Base-by-base conservation (phyloP, 164 flowering plant genomes). In the Cinnamomum micranthum region DNA sequence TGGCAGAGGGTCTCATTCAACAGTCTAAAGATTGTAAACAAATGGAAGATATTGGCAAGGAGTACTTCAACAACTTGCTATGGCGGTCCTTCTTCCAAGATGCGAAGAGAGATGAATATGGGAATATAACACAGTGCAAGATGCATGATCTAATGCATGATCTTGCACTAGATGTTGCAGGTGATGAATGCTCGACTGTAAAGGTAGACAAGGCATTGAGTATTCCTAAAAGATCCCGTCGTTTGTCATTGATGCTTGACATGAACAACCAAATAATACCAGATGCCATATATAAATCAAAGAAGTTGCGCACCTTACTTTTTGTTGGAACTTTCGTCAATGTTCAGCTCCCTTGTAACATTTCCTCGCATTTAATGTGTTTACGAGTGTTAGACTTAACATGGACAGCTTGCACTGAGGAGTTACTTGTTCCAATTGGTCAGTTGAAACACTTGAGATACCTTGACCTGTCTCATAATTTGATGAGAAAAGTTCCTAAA, bases 1-100 rank as follows among this genome's bases (percentile, higher is more conserved):
- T 72, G 50, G 78, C 77, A 24, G 50, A 76, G 12, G 79, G 72
- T 15, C 55, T 79, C 59, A 19, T 79, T 69, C 71, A 52, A 12
- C 10, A 31, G 24, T 25, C 63, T 3, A 24, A 62, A 17, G 71
- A 70, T 58, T 28, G n/a, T 13, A 68, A 17, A 51, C 65, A 27
- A n/a, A n/a, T 76, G 66, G 79, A 76, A 60, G 79, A 67, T 2
- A 25, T 67, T 10, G 77, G 72, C 17, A 41, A 14, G 1, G 58
- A 35, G 24, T 55, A 67, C 51, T 74, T 74, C 52, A 59, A 68
- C 20, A 59, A 55, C 28, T 31, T 74, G 28, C 31, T 74, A 31
- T 69, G 68, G 66, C 24, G 68, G 50, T 72, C 79, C 22, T 71
- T 77, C 70, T 72, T 77, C 33, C 33, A 31, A 31, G 33, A 31